These are phyloP conservation scores for Trametes cubensis DNA, from an alignment of 768 basidiomycete genomes.

Conservation along the genomic window DNA sequence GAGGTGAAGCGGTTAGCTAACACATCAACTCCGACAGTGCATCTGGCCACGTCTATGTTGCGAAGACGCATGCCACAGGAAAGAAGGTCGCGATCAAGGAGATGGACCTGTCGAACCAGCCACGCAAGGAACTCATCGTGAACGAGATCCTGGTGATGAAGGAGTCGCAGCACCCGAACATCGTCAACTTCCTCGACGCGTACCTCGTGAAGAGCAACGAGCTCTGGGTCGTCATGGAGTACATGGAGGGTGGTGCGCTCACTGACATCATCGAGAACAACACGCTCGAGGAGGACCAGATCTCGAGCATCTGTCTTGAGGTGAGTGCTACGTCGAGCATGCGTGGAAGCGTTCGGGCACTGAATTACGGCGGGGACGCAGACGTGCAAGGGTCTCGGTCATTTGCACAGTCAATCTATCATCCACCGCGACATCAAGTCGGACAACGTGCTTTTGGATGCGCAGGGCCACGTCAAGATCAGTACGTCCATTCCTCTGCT, in stretches of 20 bases:
- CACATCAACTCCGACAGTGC: slow-evolving; percentile 56
- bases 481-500: slow-evolving; percentile 58
- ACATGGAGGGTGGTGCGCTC: slow-evolving; percentile 97
- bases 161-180: slow-evolving; percentile 95
- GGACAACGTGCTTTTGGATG: slow-evolving; percentile 92
- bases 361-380: slow-evolving; percentile 32
- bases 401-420: slow-evolving; percentile 91
- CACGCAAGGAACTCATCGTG: slow-evolving; percentile 95
- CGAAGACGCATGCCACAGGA: slow-evolving; percentile 81
- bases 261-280: slow-evolving; percentile 99
- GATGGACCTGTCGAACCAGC: slow-evolving; percentile 95
- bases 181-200: slow-evolving; percentile 92
- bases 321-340: slow-evolving; percentile 47
- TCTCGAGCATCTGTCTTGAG: slow-evolving; percentile 88
- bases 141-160: slow-evolving; percentile 99
- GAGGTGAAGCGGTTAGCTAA: slow-evolving; percentile 1
- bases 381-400: slow-evolving; percentile 95
- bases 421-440: slow-evolving; percentile 98
- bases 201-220: slow-evolving; percentile 88
- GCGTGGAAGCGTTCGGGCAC: background rate
- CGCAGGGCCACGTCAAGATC: slow-evolving; percentile 93
- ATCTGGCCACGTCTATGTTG: slow-evolving; percentile 97
- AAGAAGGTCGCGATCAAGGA: slow-evolving; percentile 97
- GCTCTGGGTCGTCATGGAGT: slow-evolving; percentile 99
- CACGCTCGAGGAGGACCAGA: slow-evolving; percentile 92